phyloP scores from a whole-genome alignment of 768 basidiomycete species.

The Termitomyces sp. region DNA sequence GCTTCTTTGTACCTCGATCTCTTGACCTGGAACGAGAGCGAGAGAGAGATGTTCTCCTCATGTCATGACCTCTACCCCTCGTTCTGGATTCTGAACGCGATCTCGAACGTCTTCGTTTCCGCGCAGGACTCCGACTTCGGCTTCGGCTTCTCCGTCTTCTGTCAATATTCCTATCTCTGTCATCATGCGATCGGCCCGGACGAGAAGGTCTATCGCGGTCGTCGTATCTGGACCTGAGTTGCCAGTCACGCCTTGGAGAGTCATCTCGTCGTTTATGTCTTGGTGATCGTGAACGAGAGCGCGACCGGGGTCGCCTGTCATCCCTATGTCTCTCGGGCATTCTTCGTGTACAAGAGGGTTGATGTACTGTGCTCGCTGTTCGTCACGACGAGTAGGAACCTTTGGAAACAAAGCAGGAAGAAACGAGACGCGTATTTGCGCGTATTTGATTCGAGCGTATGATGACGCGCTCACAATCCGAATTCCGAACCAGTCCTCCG shows the following conservation, averaged over 20 bases:
- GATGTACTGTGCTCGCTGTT: neutral
- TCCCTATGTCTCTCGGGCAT: conserved; percentile 10
- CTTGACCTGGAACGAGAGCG: conserved; percentile 31
- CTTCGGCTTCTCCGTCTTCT: conserved; percentile 26
- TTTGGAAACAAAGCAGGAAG: neutral
- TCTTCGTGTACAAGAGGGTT: neutral
- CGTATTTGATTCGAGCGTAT: conserved; percentile 6
- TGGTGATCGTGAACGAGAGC: conserved; percentile 9
- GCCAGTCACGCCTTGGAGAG: conserved; percentile 10
- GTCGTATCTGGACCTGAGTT: conserved; percentile 1
- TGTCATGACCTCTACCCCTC: conserved; percentile 28
- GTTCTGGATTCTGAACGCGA: conserved; percentile 35
- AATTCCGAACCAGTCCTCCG: neutral
- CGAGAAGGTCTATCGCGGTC: conserved; percentile 2
- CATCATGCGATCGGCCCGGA: neutral
- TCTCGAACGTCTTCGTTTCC: conserved; percentile 30
- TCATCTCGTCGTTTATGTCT: conserved; percentile 4
- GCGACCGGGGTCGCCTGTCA: neutral
- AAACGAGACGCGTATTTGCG: conserved; percentile 9
- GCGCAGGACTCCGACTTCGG: conserved; percentile 31
- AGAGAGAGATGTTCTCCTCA: conserved; percentile 31
- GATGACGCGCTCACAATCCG: conserved; percentile 10
- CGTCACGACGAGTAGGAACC: neutral
- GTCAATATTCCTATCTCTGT: conserved; percentile 8
- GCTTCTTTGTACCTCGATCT: conserved; percentile 13